Percentiles rank a stretch among this genome's conserved stretches.
phyloP scores from a whole-genome alignment of 306 rosid genomes.

The Begonia fuchsioides region DNA sequence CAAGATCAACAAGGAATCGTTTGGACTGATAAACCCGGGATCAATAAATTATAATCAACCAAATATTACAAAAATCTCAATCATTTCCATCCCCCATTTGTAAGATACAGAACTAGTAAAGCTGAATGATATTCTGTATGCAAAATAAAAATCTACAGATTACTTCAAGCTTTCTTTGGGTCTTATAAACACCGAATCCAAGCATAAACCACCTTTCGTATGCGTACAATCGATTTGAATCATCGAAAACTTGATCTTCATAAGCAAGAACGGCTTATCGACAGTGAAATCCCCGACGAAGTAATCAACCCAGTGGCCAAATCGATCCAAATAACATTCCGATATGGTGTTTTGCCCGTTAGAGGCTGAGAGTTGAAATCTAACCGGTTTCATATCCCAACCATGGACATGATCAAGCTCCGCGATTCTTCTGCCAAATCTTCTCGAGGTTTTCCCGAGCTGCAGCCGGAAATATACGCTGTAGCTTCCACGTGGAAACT shows the following conservation, averaged over 20 bases:
- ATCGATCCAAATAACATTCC: conserved; percentile 26
- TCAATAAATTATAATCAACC: no score
- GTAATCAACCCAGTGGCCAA: conserved; percentile 44
- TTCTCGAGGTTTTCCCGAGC: conserved; percentile 39
- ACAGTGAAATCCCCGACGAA: conserved; percentile 52
- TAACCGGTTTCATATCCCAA: conserved; percentile 68
- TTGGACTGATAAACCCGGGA: no score
- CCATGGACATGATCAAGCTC: conserved; percentile 60
- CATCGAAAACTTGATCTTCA: conserved; percentile 51
- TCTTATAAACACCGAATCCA: conserved; percentile 46
- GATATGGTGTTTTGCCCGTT: conserved; percentile 44
- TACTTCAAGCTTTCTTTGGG: conserved; percentile 19
- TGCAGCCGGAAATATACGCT: conserved; percentile 53
- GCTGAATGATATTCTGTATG: no score
- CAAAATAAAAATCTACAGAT: neutral
- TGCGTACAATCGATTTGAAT: conserved; percentile 87
- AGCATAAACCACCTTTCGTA: conserved; percentile 76
- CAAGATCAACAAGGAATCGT: no score
- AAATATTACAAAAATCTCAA: no score
- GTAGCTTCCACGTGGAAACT: conserved; percentile 50
- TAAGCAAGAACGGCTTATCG: conserved; percentile 14
- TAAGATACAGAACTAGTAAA: no score
- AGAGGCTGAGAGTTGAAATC: conserved; percentile 48
- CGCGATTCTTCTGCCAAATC: conserved; percentile 43
- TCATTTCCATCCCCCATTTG: no score